Conservation (phyloP, 345 rosid species). For the Dipteronia sinensis region DNA sequence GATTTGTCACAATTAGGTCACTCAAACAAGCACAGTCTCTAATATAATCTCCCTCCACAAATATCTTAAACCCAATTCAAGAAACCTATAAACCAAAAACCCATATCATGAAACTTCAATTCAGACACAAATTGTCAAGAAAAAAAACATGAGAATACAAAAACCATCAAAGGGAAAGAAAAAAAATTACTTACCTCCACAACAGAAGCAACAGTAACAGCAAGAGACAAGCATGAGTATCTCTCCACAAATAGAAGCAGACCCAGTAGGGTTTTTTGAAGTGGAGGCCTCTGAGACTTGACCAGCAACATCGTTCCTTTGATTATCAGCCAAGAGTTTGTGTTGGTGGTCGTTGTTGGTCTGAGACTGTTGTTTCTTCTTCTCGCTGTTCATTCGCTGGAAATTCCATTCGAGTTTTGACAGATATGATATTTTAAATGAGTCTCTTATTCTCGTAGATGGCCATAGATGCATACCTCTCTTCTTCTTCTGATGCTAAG, state of each 20-base stretch:
- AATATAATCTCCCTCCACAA: not conserved
- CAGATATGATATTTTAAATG: conserved; percentile 52
- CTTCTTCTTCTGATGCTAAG: not conserved
- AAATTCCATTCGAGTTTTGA: conserved; percentile 61
- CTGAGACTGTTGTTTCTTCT: conserved; percentile 22
- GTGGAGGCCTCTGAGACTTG: conserved; percentile 10
- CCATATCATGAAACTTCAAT: not conserved
- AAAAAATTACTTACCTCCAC: conserved; percentile 44
- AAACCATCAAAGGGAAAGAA: not conserved
- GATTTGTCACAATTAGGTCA: not conserved
- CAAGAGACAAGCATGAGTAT: conserved; percentile 43
- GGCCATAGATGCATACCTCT: conserved; percentile 74
- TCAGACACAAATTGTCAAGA: no score
- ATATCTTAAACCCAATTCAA: no score
- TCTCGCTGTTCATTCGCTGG: conserved; percentile 49
- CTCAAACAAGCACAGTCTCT: not conserved
- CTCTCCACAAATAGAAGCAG: conserved; percentile 33
- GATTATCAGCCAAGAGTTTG: conserved; percentile 34
- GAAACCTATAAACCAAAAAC: not conserved
- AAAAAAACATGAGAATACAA: not conserved
- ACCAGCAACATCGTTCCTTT: not conserved
- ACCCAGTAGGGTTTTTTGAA: conserved; percentile 1
- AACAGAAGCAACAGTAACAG: conserved; percentile 60
- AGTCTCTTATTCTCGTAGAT: conserved; percentile 56
- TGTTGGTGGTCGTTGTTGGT: conserved; percentile 35